phyloP scores from a whole-genome alignment of 2,329 filamentous ascomycete species.

The Chaetothyriales sp. region DNA sequence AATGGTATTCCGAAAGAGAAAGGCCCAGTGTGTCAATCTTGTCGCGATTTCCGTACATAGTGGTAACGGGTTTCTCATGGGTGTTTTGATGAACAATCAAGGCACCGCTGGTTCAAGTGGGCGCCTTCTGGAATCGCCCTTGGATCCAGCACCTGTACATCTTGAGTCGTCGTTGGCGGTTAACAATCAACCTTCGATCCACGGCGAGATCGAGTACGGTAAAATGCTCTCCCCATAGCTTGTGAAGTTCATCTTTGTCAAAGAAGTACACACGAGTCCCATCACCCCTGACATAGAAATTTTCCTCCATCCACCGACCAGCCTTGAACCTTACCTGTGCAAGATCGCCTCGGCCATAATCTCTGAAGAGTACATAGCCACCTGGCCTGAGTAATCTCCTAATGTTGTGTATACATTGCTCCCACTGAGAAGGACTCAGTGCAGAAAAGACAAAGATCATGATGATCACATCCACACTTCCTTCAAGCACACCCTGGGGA shows the following conservation, averaged over 20 bases:
- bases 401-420: conserved; percentile 64
- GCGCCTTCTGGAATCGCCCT: conserved; percentile 27
- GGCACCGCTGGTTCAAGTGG: background rate
- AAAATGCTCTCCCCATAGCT: conserved; percentile 63
- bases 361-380: conserved; percentile 85
- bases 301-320: conserved; percentile 82
- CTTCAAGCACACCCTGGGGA: conserved; percentile 60
- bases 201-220: conserved; percentile 64
- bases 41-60: background rate
- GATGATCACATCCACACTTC: conserved; percentile 77
- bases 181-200: conserved; percentile 80
- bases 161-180: conserved; percentile 76
- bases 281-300: conserved; percentile 92
- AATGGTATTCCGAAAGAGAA: background rate
- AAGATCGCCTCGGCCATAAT: conserved; percentile 89
- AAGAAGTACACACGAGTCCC: conserved; percentile 97
- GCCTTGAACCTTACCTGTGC: conserved; percentile 97
- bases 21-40: background rate
- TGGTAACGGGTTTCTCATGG: background rate
- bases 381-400: conserved; percentile 74
- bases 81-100: background rate
- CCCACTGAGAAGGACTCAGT: conserved; percentile 71
- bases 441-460: conserved; percentile 98
- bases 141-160: conserved; percentile 91
- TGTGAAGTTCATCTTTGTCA: conserved; percentile 62